A percentile compares a stretch with the other conserved stretches of the same genome.
These are phyloP conservation scores for Colletotrichum orbiculare DNA, from an alignment of 2,329 filamentous ascomycete species.

Conservation along the genomic window DNA sequence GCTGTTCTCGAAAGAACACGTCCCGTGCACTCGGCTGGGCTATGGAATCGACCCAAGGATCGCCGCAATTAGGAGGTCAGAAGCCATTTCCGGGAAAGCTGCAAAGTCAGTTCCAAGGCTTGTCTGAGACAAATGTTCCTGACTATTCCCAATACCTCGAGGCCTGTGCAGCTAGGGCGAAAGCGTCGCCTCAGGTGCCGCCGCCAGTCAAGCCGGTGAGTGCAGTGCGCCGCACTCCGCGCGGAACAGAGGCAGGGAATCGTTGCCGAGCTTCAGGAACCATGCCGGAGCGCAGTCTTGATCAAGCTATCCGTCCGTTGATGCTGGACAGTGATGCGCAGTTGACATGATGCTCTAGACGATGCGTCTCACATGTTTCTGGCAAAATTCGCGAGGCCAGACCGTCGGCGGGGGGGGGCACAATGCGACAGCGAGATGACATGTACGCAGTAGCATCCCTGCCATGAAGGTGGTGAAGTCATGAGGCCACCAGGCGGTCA, in stretches of 20 bases:
- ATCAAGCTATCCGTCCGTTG: conserved; percentile 27
- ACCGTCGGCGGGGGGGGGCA: neutral
- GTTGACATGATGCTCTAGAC: conserved; percentile 27
- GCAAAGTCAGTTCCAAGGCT: conserved; percentile 30
- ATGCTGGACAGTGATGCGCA: conserved; percentile 9
- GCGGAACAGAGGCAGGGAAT: conserved; percentile 13
- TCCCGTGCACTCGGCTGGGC: conserved; percentile 19
- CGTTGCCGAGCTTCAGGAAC: conserved; percentile 31
- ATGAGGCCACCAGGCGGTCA: conserved; percentile 35
- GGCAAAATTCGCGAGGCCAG: conserved; percentile 16
- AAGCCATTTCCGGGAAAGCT: conserved; percentile 19
- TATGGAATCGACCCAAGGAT: conserved; percentile 9
- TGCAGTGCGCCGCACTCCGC: no score
- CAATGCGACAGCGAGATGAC: no score
- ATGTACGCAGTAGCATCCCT: neutral
- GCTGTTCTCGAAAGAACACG: conserved; percentile 8
- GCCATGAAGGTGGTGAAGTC: conserved; percentile 26
- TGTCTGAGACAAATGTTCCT: conserved; percentile 37
- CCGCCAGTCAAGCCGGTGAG: neutral
- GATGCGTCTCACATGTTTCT: conserved; percentile 33
- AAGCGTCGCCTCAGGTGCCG: conserved; percentile 23
- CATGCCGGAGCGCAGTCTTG: conserved; percentile 20
- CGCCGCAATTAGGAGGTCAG: conserved; percentile 17
- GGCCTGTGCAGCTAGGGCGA: conserved; percentile 21
- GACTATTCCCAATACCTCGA: conserved; percentile 35